Conservation (phyloP, 129 eudicot genomes). For the Helianthus tuberosus region DNA sequence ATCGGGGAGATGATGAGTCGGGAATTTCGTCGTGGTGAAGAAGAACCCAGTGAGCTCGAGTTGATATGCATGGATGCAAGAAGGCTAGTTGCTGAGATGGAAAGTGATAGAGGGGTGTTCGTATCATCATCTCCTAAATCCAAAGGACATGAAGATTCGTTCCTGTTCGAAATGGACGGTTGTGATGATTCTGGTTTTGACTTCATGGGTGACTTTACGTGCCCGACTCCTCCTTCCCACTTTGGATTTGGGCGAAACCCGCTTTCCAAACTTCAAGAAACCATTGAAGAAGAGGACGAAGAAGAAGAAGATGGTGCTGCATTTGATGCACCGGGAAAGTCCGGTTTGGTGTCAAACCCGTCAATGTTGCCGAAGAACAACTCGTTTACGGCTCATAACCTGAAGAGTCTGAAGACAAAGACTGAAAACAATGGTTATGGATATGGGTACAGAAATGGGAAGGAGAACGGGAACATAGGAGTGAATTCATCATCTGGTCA, state of each 20-base stretch:
- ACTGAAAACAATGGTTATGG: slow-evolving; percentile 31
- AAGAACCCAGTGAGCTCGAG: slow-evolving; percentile 92
- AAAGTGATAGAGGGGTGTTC: slow-evolving; percentile 35
- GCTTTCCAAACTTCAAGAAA: slow-evolving; percentile 58
- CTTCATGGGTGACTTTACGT: slow-evolving; percentile 26
- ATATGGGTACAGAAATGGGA: not conserved
- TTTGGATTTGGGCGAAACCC: slow-evolving; percentile 48
- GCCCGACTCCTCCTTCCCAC: slow-evolving; percentile 25
- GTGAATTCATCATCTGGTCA: slow-evolving; percentile 61
- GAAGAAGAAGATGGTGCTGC: slow-evolving; percentile 35
- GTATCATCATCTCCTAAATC: slow-evolving; percentile 44
- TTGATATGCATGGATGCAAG: slow-evolving; percentile 76
- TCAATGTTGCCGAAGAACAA: slow-evolving; percentile 23
- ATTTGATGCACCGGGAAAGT: slow-evolving; percentile 15
- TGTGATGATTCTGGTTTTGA: slow-evolving; percentile 48
- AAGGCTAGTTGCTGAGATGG: slow-evolving; percentile 51
- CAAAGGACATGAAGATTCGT: slow-evolving; percentile 49
- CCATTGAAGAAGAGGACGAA: slow-evolving; percentile 57
- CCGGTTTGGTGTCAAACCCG: not conserved
- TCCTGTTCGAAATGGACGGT: slow-evolving; percentile 55
- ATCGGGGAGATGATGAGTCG: slow-evolving; percentile 97
- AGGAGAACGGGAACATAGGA: slow-evolving; percentile 14
- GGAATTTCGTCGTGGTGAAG: slow-evolving; percentile 89
- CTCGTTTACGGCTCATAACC: slow-evolving; percentile 23
- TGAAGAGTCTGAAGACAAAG: slow-evolving; percentile 42